Base-by-base conservation (phyloP, 2,329 filamentous ascomycete species). In the Pseudogymnoascus sp. region DNA sequence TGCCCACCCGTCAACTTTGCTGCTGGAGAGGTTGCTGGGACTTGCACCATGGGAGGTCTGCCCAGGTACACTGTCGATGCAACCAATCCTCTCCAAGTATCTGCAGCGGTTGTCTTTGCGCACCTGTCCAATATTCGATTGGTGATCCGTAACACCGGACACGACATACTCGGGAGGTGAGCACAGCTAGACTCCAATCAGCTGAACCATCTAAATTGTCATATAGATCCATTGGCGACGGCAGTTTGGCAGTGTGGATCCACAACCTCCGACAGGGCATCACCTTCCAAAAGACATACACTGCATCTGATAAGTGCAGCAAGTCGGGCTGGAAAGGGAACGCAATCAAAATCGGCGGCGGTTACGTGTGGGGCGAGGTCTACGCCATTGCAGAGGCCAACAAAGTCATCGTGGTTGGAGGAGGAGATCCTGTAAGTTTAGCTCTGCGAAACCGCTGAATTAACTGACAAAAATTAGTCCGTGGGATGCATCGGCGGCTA, bases 171-270 rank as follows among this genome's bases (percentile, higher is more conserved):
- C 6, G 79, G 79, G 2, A 75, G 63, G 63, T 65, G 21, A 38
- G 59, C 35, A n/a, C 33, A 35, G 9, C 18, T n/a, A 1, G 8
- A 33, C 25, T 31, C 8, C 7, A 12, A 8, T 33, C 45, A 52
- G n/a, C 31, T 18, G n/a, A 33, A 33, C 45, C 45, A 23, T 33
- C n/a, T 33, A 33, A 35, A 55, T 31, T 40, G n/a, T 35, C 3
- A 6, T 55, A 66, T 31, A 31, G 65, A 31, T 72, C 72, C 16
- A 67, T 69, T 45, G 69, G 74, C 16, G 68, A 69, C 16, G 68
- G 73, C 38, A 73, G 72, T 5, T 63, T 75, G 37, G 69, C 75
- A 60, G 71, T 75, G 16, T 84, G 81, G 82, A 77, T 76, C 0
- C 80, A 80, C 55, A 71, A 81, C 64, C 70, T 83, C 43, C 77